Conservation (phyloP, 176 grass and related monocot genomes). For the Saccharum spontaneum region DNA sequence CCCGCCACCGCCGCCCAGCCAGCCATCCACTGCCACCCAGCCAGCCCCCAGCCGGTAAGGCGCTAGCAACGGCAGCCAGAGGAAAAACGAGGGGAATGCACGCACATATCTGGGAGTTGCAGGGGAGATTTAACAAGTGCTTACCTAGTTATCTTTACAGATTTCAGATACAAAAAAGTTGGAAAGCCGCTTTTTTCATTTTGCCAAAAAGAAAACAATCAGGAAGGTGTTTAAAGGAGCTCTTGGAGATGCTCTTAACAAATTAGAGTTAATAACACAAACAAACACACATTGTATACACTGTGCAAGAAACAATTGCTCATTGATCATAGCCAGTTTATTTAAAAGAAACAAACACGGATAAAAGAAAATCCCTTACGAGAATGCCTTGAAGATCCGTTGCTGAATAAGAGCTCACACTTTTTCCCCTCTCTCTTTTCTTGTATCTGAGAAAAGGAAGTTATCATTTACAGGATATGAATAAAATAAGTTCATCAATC, state of each 20-base stretch:
- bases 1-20: not conserved
- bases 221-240: not conserved
- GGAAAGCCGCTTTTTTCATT: not conserved
- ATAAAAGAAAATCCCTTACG: conserved; percentile 44
- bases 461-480: conserved; percentile 1
- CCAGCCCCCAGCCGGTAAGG: not conserved
- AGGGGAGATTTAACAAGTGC: not conserved
- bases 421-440: conserved; percentile 92
- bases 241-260: not conserved
- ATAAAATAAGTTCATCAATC: not conserved
- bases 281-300: not conserved
- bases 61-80: not conserved
- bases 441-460: conserved; percentile 66
- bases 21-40: not conserved
- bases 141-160: not conserved
- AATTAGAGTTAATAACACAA: not conserved
- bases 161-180: not conserved
- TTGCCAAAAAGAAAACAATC: not conserved
- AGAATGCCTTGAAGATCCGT: conserved; percentile 98
- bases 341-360: not conserved
- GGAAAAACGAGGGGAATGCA: not conserved
- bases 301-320: not conserved
- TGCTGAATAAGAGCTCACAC: conserved; percentile 73
- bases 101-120: not conserved
- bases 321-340: not conserved